Evolutionary conservation across 2,329 filamentous ascomycete species (phyloP).

Genomic region (Ophiobolus disseminans): DNA sequence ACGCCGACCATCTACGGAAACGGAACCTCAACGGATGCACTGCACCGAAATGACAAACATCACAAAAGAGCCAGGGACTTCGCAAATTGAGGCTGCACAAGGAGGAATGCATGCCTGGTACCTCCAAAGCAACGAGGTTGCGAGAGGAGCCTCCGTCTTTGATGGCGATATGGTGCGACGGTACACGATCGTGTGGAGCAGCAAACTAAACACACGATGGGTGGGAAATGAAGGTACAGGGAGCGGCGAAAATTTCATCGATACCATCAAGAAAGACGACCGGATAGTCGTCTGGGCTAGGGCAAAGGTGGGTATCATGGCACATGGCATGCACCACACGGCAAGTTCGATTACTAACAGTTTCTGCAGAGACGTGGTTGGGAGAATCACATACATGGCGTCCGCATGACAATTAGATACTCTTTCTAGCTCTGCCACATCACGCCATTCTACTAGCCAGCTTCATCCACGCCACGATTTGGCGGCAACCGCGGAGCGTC

Average conservation of each 20-base stretch:
- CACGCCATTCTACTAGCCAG: conserved; percentile 2
- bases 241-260: conserved; percentile 21
- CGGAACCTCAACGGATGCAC: conserved; percentile 17
- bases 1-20: conserved; percentile 7
- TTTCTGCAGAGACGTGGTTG: conserved; percentile 18
- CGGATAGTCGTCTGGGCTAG: conserved; percentile 27
- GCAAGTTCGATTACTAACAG: too few species aligned
- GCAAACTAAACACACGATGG: conserved; percentile 8
- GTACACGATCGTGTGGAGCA: conserved; percentile 22
- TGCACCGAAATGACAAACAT: conserved; percentile 18
- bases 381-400: conserved; percentile 24
- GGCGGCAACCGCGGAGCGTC: background rate
- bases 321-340: too few species aligned
- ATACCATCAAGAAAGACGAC: conserved; percentile 19
- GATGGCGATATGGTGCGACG: conserved; percentile 19
- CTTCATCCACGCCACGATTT: background rate
- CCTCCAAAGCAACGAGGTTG: conserved; percentile 28
- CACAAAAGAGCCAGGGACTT: background rate
- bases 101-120: conserved; percentile 28
- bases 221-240: conserved; percentile 18
- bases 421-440: conserved; percentile 11
- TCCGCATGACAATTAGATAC: conserved; percentile 18
- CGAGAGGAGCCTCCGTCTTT: conserved; percentile 14
- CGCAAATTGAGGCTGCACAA: background rate
- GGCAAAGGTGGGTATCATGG: conserved; percentile 24